These are phyloP conservation scores for Auricularia heimuer DNA, from an alignment of 768 basidiomycete species.

Conservation along the genomic window DNA sequence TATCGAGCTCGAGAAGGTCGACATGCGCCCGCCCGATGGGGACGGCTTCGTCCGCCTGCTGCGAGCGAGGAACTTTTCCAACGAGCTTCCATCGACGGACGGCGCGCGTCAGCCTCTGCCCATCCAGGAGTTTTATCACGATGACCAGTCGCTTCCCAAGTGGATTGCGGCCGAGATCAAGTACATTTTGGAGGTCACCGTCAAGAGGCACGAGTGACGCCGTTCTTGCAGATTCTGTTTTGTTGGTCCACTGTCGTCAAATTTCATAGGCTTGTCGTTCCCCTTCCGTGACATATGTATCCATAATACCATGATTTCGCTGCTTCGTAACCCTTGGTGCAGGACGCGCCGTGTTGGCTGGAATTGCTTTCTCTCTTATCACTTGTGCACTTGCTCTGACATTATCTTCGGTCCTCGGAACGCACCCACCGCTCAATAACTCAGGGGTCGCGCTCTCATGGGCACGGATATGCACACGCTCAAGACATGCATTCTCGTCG, in stretches of 20 bases:
- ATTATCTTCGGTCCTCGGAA: too few relatives aligned
- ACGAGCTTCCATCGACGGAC: neutral
- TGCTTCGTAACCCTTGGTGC: too few relatives aligned
- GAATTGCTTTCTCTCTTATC: neutral
- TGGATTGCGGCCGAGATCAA: neutral
- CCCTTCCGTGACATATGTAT: neutral
- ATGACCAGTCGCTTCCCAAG: neutral
- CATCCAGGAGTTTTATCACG: neutral
- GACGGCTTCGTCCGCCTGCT: neutral
- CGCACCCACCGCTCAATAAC: too few relatives aligned
- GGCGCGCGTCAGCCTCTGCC: neutral
- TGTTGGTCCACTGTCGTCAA: too few relatives aligned
- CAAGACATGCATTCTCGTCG: too few relatives aligned
- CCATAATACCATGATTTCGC: neutral
- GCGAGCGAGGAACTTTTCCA: neutral
- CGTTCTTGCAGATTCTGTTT: neutral
- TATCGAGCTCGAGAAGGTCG: constrained; percentile 1
- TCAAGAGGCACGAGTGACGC: neutral
- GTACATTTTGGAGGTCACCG: constrained; percentile 1
- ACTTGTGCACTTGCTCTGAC: neutral
- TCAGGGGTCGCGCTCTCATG: too few relatives aligned
- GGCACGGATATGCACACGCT: too few relatives aligned
- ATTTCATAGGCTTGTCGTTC: neutral
- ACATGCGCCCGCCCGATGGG: neutral
- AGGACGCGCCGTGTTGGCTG: too few relatives aligned